These are phyloP conservation scores for Talaromyces pinophilus DNA, from an alignment of 2,329 filamentous ascomycete genomes.

Conservation along the genomic window DNA sequence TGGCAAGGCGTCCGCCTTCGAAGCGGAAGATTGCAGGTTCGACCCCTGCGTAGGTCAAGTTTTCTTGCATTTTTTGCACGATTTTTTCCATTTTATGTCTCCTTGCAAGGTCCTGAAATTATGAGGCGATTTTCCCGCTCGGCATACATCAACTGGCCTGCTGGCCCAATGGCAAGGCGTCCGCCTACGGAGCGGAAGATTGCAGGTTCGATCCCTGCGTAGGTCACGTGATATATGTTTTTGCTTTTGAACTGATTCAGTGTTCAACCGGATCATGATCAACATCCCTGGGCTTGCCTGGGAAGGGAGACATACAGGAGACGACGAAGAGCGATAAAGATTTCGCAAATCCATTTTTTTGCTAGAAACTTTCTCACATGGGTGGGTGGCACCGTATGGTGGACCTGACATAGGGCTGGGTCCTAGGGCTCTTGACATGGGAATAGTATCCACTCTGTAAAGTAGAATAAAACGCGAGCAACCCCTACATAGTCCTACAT, in stretches of 20 bases:
- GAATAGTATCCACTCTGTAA: neutral
- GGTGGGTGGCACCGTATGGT: neutral
- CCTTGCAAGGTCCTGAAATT: too few relatives aligned
- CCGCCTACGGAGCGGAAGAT: constrained; percentile 23
- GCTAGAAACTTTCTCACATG: neutral
- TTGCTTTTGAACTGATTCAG: neutral
- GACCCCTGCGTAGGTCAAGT: constrained; percentile 6
- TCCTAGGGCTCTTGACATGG: neutral
- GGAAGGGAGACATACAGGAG: neutral
- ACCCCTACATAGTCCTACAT: neutral
- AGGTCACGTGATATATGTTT: constrained; percentile 13
- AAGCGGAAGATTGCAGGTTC: constrained; percentile 23
- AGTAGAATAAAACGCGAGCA: too few relatives aligned
- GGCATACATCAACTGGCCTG: constrained; percentile 10
- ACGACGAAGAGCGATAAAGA: neutral
- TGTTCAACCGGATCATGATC: neutral
- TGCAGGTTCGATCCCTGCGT: constrained; percentile 17
- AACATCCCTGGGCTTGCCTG: neutral
- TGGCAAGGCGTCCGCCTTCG: constrained; percentile 23
- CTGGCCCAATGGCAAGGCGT: constrained; percentile 25
- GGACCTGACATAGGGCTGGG: neutral
- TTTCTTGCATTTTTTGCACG: neutral
- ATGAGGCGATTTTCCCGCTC: neutral
- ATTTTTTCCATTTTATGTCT: neutral
- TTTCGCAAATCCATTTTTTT: neutral